phyloP scores from a whole-genome alignment of 106 monocot genomes.

The Dactylorhiza incarnata region DNA sequence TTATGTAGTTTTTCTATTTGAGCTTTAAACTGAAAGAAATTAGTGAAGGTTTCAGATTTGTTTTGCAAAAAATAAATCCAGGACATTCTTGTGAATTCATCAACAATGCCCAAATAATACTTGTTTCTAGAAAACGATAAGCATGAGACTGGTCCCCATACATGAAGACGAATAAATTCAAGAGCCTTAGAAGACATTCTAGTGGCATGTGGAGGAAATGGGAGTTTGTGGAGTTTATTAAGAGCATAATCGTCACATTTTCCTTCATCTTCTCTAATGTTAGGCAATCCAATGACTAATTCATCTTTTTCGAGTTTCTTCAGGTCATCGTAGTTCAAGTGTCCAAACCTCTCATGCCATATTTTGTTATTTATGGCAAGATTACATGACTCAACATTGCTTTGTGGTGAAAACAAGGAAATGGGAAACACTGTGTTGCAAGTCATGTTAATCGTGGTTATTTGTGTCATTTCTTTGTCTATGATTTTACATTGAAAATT shows the following conservation, averaged over 20 bases:
- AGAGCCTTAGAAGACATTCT: background rate
- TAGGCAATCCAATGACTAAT: background rate
- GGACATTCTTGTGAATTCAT: background rate
- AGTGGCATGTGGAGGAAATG: background rate
- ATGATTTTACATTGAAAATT: background rate
- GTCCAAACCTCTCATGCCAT: background rate
- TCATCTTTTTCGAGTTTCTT: background rate
- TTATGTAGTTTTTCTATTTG: background rate
- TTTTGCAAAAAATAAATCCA: background rate
- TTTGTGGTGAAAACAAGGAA: too few species aligned
- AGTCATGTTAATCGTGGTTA: too few species aligned
- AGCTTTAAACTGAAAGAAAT: background rate
- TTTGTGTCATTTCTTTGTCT: too few species aligned
- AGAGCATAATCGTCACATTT: background rate
- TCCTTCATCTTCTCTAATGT: background rate
- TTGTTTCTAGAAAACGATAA: too few species aligned
- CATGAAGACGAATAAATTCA: background rate
- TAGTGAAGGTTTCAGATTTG: background rate
- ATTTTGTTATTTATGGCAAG: background rate
- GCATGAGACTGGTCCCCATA: background rate
- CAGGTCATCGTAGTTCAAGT: background rate
- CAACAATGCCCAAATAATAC: background rate
- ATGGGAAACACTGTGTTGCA: too few species aligned
- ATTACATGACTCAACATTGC: too few species aligned
- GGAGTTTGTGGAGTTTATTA: background rate